phyloP scores from a whole-genome alignment of 2,329 filamentous ascomycete genomes.

The Alternaria angustiovoidea region DNA sequence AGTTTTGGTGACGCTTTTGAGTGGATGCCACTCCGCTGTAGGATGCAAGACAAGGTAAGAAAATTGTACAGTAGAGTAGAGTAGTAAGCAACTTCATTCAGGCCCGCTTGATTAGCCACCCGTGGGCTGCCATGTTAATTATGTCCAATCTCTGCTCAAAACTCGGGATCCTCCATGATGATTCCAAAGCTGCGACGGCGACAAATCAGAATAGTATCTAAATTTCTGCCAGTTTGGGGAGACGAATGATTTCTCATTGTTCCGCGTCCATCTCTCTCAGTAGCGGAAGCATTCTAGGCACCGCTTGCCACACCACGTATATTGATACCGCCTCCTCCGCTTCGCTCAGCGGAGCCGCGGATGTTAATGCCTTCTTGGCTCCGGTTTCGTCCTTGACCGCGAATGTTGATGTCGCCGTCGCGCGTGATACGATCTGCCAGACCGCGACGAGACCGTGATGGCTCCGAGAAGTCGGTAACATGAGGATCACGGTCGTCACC shows the following conservation, averaged over 20 bases:
- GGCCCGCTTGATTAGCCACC: neutral
- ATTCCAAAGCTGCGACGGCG: conserved; percentile 4
- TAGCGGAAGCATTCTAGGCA: conserved; percentile 24
- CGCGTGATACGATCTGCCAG: conserved; percentile 37
- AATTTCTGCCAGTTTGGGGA: neutral
- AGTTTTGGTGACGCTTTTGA: neutral
- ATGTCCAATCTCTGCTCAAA: conserved; percentile 2
- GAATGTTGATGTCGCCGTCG: conserved; percentile 30
- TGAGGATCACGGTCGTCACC: conserved; percentile 38
- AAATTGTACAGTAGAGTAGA: conserved; percentile 4
- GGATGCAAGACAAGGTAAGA: neutral
- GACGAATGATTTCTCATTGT: neutral
- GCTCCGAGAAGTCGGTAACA: conserved; percentile 38
- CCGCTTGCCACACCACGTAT: conserved; percentile 47
- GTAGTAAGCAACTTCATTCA: conserved; percentile 7
- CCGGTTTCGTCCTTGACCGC: conserved; percentile 25
- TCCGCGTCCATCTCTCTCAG: neutral
- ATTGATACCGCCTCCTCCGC: conserved; percentile 32
- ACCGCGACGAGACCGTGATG: conserved; percentile 24
- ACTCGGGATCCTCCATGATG: neutral
- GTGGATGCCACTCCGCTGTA: neutral
- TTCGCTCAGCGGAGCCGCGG: conserved; percentile 36
- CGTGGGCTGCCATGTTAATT: neutral
- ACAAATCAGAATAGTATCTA: neutral
- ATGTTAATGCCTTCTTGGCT: conserved; percentile 45